A percentile compares a stretch with the other conserved stretches of the same genome.
Conservation (phyloP, 768 basidiomycete species). For the Boletus sensibilis region DNA sequence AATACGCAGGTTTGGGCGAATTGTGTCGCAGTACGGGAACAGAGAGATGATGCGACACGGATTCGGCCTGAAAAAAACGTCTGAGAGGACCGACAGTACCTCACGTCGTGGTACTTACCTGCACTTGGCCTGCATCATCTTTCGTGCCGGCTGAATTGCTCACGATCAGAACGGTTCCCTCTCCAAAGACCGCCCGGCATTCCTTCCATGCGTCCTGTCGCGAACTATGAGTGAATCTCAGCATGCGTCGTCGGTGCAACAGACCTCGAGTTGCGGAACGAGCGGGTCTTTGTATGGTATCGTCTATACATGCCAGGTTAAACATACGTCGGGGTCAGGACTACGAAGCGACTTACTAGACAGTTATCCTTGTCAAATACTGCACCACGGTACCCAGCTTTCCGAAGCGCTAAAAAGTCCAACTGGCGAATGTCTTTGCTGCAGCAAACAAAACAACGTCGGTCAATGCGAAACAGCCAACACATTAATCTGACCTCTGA, state of each 20-base stretch:
- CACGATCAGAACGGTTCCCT: slow-evolving; percentile 81
- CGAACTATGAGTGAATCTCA: neutral
- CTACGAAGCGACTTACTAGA: slow-evolving; percentile 51
- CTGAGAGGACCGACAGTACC: neutral
- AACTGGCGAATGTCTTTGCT: slow-evolving; percentile 83
- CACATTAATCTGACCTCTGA: slow-evolving; percentile 54
- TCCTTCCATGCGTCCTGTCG: slow-evolving; percentile 72
- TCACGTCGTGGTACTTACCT: slow-evolving; percentile 47
- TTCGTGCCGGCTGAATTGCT: slow-evolving; percentile 91
- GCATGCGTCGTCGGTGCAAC: slow-evolving; percentile 12
- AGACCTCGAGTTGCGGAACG: slow-evolving; percentile 72
- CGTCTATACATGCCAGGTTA: slow-evolving; percentile 51
- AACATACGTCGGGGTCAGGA: no score
- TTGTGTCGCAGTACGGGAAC: slow-evolving; percentile 82
- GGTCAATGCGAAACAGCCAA: slow-evolving; percentile 1
- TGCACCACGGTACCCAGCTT: slow-evolving; percentile 82
- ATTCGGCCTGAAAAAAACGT: slow-evolving; percentile 66
- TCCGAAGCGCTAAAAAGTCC: slow-evolving; percentile 69
- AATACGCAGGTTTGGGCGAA: slow-evolving; percentile 75
- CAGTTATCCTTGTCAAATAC: slow-evolving; percentile 99
- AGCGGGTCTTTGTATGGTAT: slow-evolving; percentile 73
- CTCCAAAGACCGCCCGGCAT: slow-evolving; percentile 70
- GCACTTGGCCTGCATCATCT: slow-evolving; percentile 73
- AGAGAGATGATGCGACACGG: slow-evolving; percentile 71
- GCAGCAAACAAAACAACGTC: slow-evolving; percentile 20